Evolutionary conservation across 805 yeast genomes (phyloP).

Genomic region (Pichia occidentalis): DNA sequence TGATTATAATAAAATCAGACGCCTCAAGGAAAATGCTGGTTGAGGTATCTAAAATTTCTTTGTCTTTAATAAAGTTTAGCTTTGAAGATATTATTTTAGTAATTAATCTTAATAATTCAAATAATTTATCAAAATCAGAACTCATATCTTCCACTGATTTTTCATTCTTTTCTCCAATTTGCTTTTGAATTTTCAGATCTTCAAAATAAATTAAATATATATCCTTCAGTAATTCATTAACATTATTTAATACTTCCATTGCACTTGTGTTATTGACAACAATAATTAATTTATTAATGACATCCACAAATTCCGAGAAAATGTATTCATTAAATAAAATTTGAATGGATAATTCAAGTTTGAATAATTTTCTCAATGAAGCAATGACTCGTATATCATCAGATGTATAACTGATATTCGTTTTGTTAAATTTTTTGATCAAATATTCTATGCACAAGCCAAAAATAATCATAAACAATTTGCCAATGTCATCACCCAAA

Average conservation of each 20-base stretch:
- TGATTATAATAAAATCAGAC: slow-evolving; percentile 37
- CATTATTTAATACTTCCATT: slow-evolving; percentile 34
- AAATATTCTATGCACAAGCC: slow-evolving; percentile 79
- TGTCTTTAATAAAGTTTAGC: slow-evolving; percentile 53
- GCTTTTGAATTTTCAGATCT: slow-evolving; percentile 20
- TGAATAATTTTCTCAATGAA: slow-evolving; percentile 52
- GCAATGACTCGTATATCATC: slow-evolving; percentile 33
- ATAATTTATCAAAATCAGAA: slow-evolving; percentile 65
- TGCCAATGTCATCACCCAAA: slow-evolving; percentile 50
- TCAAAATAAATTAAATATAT: slow-evolving; percentile 42
- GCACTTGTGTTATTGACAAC: slow-evolving; percentile 47
- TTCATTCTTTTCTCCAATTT: slow-evolving; percentile 16
- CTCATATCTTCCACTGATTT: slow-evolving; percentile 37
- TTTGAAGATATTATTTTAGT: slow-evolving; percentile 54
- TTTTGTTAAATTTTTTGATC: slow-evolving; percentile 34
- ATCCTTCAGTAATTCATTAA: slow-evolving; percentile 41
- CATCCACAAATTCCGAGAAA: slow-evolving; percentile 68
- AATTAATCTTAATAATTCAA: slow-evolving; percentile 70
- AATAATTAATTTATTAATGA: slow-evolving; percentile 64
- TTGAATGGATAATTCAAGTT: slow-evolving; percentile 48
- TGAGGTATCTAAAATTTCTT: slow-evolving; percentile 26
- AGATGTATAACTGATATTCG: slow-evolving; percentile 13
- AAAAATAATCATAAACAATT: slow-evolving; percentile 71
- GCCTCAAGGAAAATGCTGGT: slow-evolving; percentile 22
- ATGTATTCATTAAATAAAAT: slow-evolving; percentile 59